A percentile compares a stretch with the other conserved stretches of the same genome.
These are phyloP conservation scores for Setaria viridis DNA, from an alignment of 202 grass and related monocot species.

Conservation along the genomic window DNA sequence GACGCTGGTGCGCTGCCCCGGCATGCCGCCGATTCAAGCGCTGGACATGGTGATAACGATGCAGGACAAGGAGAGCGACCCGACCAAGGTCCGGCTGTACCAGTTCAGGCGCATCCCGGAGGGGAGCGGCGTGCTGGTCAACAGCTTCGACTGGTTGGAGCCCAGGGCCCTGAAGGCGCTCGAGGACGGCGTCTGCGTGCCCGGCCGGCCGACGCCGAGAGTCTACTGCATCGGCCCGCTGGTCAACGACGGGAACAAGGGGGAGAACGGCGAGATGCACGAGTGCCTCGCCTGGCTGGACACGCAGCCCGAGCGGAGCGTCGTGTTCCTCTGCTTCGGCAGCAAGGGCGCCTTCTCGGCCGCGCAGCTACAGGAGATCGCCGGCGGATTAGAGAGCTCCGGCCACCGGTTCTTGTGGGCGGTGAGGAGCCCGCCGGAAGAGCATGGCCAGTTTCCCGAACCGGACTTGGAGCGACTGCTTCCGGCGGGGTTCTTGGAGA, in stretches of 20 bases:
- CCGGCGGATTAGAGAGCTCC: conserved; percentile 59
- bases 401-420: conserved; percentile 76
- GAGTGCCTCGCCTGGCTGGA: conserved; percentile 74
- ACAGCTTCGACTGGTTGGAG: conserved; percentile 62
- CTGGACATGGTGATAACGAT: conserved; percentile 38
- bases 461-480: conserved; percentile 54
- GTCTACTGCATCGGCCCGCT: conserved; percentile 61
- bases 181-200: conserved; percentile 47
- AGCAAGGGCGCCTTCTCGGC: conserved; percentile 54
- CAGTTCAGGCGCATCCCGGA: conserved; percentile 50
- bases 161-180: conserved; percentile 42
- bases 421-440: conserved; percentile 37
- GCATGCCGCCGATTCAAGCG: conserved; percentile 51
- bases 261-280: not conserved
- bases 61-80: conserved; percentile 35
- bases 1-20: conserved; percentile 41
- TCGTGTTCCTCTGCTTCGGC: conserved; percentile 84
- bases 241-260: conserved; percentile 11
- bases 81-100: conserved; percentile 20
- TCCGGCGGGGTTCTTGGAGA: conserved; percentile 65
- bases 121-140: conserved; percentile 51
- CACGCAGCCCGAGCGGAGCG: conserved; percentile 55
- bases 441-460: not conserved
- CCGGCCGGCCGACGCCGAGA: conserved; percentile 23
- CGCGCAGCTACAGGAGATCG: conserved; percentile 57